A percentile compares a stretch with the other conserved stretches of the same genome.
Evolutionary conservation across 495 filamentous ascomycete species (phyloP).

Genomic region (Annulohypoxylon maeteangense): DNA sequence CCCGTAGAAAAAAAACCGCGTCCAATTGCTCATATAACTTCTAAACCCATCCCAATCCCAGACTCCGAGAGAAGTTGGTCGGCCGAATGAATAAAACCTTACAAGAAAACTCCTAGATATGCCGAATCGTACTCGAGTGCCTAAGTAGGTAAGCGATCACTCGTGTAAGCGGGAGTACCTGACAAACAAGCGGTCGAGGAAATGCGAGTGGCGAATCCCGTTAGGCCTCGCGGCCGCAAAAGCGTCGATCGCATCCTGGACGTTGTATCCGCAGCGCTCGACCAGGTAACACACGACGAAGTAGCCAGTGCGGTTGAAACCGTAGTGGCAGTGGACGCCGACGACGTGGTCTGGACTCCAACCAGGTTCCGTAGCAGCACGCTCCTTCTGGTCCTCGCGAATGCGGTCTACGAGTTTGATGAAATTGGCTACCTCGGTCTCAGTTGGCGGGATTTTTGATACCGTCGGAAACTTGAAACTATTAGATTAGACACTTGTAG

Average conservation of each 20-base stretch:
- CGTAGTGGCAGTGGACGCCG: constrained; percentile 95
- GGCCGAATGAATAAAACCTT: not conserved
- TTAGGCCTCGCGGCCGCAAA: constrained; percentile 79
- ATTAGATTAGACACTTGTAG: not conserved
- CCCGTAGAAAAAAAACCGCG: not conserved
- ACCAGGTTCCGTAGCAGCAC: constrained; percentile 55
- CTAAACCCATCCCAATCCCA: not conserved
- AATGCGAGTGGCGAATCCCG: constrained; percentile 90
- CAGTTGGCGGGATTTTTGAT: constrained; percentile 86
- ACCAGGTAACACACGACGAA: constrained; percentile 92
- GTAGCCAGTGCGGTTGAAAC: constrained; percentile 91
- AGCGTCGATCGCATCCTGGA: constrained; percentile 82
- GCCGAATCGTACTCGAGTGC: not conserved
- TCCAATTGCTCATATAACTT: constrained; percentile 8
- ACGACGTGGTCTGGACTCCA: constrained; percentile 61
- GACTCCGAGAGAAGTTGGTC: not conserved
- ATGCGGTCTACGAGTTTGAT: constrained; percentile 81
- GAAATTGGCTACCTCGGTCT: constrained; percentile 79
- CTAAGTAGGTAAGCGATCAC: constrained; percentile 11
- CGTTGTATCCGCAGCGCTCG: constrained; percentile 75
- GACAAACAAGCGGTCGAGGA: constrained; percentile 85
- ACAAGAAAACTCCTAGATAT: not conserved
- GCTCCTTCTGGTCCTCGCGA: constrained; percentile 58
- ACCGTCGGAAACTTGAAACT: constrained; percentile 84
- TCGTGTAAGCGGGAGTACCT: constrained; percentile 64